Conservation (phyloP, 306 rosid genomes). For the Vicia villosa region DNA sequence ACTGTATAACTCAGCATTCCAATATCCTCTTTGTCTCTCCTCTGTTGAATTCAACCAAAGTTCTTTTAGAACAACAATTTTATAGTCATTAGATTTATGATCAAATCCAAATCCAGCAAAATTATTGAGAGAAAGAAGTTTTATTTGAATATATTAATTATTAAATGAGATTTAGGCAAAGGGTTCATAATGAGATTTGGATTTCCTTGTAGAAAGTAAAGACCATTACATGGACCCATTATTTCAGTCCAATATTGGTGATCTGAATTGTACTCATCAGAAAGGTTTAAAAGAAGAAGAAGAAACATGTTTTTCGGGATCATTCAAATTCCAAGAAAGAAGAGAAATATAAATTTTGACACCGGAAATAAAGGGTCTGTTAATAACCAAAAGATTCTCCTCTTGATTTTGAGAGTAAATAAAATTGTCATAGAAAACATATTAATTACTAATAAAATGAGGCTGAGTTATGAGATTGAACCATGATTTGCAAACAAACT, state of each 20-base stretch:
- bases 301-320: neutral
- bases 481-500: too few relatives aligned
- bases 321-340: conserved; percentile 9
- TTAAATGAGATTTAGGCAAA: neutral
- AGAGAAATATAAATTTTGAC: conserved; percentile 29
- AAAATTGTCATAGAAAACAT: too few relatives aligned
- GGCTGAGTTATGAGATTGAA: too few relatives aligned
- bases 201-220: conserved; percentile 21
- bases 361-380: conserved; percentile 1
- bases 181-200: conserved; percentile 36
- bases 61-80: too few relatives aligned
- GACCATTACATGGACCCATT: neutral
- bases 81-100: conserved; percentile 28
- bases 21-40: too few relatives aligned
- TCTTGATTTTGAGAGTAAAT: too few relatives aligned
- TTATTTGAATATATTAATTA: neutral
- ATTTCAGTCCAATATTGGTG: conserved; percentile 34
- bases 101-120: conserved; percentile 28
- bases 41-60: too few relatives aligned
- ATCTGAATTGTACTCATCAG: neutral
- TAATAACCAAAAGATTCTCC: conserved; percentile 31
- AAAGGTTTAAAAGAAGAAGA: neutral
- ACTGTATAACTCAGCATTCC: too few relatives aligned
- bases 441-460: too few relatives aligned
- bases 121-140: neutral